These are phyloP conservation scores for Zopfochytrium polystomum DNA, from an alignment of 371 early-diverging fungal species.

Conservation along the genomic window DNA sequence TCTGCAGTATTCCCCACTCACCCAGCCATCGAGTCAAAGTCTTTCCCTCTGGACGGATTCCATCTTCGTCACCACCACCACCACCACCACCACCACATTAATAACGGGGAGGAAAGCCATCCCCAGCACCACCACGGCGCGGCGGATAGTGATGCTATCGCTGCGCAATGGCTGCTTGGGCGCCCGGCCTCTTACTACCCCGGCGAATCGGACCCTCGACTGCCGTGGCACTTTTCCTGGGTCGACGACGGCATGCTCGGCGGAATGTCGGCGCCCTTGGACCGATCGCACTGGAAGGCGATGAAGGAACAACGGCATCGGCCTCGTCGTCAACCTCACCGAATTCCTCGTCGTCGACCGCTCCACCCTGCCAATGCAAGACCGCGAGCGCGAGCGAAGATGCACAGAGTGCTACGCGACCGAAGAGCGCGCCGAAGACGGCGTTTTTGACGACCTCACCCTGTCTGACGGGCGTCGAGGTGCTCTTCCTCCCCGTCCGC, in stretches of 20 bases:
- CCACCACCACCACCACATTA: too few relatives aligned
- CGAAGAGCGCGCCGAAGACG: slow-evolving; percentile 21
- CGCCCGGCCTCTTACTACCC: too few relatives aligned
- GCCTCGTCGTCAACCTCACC: slow-evolving; percentile 43
- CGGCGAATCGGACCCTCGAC: slow-evolving; percentile 19
- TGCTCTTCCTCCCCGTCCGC: slow-evolving; percentile 41
- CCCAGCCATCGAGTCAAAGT: too few relatives aligned
- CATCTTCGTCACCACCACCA: too few relatives aligned
- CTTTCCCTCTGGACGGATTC: too few relatives aligned
- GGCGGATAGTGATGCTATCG: too few relatives aligned
- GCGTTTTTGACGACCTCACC: slow-evolving; percentile 34
- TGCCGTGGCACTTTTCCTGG: slow-evolving; percentile 43
- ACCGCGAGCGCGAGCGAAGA: background rate
- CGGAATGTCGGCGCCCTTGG: slow-evolving; percentile 33
- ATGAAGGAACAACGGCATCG: slow-evolving; percentile 27
- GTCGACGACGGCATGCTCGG: slow-evolving; percentile 41
- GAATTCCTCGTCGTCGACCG: background rate
- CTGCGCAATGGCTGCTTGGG: too few relatives aligned
- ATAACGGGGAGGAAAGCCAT: too few relatives aligned
- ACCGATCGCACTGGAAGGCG: slow-evolving; percentile 32
- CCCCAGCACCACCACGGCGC: too few relatives aligned
- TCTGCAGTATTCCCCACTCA: too few relatives aligned
- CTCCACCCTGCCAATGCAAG: background rate
- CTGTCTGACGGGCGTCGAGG: slow-evolving; percentile 10
- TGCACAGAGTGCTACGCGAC: slow-evolving; percentile 14